These are phyloP conservation scores for Hirsutella minnesotensis DNA, from an alignment of 2,329 filamentous ascomycete genomes.

Conservation along the genomic window DNA sequence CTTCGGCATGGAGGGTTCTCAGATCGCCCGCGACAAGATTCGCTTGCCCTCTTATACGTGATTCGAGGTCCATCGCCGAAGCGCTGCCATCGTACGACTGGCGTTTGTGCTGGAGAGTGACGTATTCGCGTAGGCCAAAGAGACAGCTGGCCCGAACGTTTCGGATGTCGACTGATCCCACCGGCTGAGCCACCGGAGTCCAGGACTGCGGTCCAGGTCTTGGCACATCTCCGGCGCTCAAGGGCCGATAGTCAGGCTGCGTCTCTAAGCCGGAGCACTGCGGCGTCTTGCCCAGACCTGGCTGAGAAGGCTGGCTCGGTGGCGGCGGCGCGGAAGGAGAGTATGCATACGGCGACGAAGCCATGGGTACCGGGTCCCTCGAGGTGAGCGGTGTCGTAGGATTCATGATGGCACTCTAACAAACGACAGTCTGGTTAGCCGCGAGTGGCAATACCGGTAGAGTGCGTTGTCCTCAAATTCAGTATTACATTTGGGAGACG, in stretches of 20 bases:
- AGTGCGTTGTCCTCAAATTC: no score
- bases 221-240: not conserved
- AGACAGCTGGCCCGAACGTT: slow-evolving; percentile 21
- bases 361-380: not conserved
- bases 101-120: slow-evolving; percentile 19
- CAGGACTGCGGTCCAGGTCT: slow-evolving; percentile 3
- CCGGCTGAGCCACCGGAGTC: slow-evolving; percentile 9
- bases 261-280: not conserved
- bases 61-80: slow-evolving; percentile 25
- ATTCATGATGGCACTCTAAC: not conserved
- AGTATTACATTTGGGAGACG: no score
- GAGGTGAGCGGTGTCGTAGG: not conserved
- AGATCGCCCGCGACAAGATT: slow-evolving; percentile 32
- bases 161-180: slow-evolving; percentile 14
- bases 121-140: slow-evolving; percentile 22
- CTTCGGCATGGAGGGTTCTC: slow-evolving; percentile 28
- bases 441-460: no score
- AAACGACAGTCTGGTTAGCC: not conserved
- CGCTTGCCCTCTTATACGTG: slow-evolving; percentile 29
- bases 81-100: slow-evolving; percentile 15
- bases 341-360: not conserved
- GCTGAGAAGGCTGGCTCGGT: not conserved
- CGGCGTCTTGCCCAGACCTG: no score
- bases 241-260: not conserved
- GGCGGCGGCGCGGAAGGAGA: not conserved